phyloP scores from a whole-genome alignment of 179 eudicot genomes.

The Actinidia polygama region DNA sequence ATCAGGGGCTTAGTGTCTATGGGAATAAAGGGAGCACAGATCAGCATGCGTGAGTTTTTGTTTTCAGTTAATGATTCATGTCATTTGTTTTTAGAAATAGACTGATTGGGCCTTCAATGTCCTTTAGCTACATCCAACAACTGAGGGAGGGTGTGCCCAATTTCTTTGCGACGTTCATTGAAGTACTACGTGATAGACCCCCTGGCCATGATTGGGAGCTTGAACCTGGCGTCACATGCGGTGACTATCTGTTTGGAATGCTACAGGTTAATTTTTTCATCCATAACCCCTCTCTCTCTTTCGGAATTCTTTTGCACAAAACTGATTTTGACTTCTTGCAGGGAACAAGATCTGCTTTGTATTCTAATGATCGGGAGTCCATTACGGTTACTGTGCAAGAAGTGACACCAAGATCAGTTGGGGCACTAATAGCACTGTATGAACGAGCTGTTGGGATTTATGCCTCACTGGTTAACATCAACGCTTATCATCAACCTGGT shows the following conservation, averaged over 20 bases:
- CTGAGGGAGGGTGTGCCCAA: constrained; percentile 97
- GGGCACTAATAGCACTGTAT: constrained; percentile 90
- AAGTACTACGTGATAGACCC: constrained; percentile 95
- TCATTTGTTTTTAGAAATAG: background rate
- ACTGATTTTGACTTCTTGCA: constrained; percentile 12
- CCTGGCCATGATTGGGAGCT: constrained; percentile 99
- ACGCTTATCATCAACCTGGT: constrained; percentile 99
- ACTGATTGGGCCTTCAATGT: constrained; percentile 9
- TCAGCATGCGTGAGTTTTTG: constrained; percentile 89
- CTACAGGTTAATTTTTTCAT: constrained; percentile 61
- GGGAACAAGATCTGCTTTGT: constrained; percentile 90
- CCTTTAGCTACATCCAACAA: constrained; percentile 88
- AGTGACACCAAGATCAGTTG: constrained; percentile 96
- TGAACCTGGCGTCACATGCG: constrained; percentile 98
- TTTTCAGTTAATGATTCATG: constrained; percentile 17
- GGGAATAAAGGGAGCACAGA: constrained; percentile 99
- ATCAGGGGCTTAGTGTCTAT: constrained; percentile 89
- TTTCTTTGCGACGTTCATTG: constrained; percentile 94
- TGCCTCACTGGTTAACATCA: constrained; percentile 89
- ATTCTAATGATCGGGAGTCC: constrained; percentile 86
- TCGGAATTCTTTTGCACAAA: background rate
- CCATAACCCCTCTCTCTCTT: background rate
- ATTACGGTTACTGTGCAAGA: constrained; percentile 96
- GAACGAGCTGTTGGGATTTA: constrained; percentile 99
- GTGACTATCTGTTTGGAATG: constrained; percentile 98